Evolutionary conservation across 192 early-diverging fungal genomes (phyloP).

Genomic region (Backusella macrospora): DNA sequence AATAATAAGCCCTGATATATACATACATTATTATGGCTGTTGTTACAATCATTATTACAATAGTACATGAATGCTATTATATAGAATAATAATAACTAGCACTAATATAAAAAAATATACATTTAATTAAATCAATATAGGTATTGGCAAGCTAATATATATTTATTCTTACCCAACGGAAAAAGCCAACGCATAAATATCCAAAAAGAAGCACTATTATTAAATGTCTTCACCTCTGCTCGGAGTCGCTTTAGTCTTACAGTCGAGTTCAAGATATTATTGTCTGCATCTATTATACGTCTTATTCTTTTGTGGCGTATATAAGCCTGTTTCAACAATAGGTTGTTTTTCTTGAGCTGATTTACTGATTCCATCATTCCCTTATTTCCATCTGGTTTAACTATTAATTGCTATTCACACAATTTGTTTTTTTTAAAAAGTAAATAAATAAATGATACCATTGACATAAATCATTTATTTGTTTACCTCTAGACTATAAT

Average conservation of each 20-base stretch:
- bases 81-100: neutral
- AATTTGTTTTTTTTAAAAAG: neutral
- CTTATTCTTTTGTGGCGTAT: neutral
- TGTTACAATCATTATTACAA: neutral
- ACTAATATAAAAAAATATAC: neutral
- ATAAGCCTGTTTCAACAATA: slow-evolving; percentile 4
- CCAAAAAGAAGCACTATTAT: slow-evolving; percentile 7
- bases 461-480: neutral
- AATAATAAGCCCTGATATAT: neutral
- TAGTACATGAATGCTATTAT: neutral
- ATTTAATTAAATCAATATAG: neutral
- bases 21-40: slow-evolving; percentile 2
- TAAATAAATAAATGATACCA: neutral
- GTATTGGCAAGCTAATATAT: neutral
- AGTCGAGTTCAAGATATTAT: neutral
- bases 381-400: neutral
- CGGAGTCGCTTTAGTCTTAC: neutral
- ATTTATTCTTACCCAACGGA: slow-evolving; percentile 3
- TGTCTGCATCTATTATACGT: slow-evolving; percentile 1
- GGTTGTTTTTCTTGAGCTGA: neutral
- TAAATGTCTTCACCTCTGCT: neutral
- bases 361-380: neutral
- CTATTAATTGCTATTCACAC: neutral
- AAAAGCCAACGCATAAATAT: neutral
- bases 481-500: neutral